phyloP scores from a whole-genome alignment of 108 stramenopile species.

The Pseudonitzschia delicatissima region DNA sequence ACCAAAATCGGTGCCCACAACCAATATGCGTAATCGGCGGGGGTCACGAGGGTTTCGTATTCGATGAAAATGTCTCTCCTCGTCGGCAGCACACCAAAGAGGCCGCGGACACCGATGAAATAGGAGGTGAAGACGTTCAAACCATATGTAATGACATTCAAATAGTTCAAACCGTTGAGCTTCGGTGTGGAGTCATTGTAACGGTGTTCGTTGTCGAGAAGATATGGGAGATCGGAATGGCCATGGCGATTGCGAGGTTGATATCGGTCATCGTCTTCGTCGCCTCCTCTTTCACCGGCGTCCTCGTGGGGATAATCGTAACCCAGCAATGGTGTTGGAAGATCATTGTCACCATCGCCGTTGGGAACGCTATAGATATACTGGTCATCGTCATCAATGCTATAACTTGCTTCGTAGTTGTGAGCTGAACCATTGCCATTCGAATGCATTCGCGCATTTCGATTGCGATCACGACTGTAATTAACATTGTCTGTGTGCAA shows the following conservation, averaged over 20 bases:
- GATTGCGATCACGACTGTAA: not conserved
- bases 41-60: constrained; percentile 54
- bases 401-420: not conserved
- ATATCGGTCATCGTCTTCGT: constrained; percentile 2
- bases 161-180: constrained; percentile 51
- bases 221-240: not conserved
- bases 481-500: not conserved
- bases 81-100: constrained; percentile 41
- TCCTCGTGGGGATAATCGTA: constrained; percentile 1
- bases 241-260: not conserved
- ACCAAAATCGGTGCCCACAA: constrained; percentile 50
- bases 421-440: not conserved
- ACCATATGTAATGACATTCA: constrained; percentile 45
- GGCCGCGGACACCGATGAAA: constrained; percentile 50
- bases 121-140: constrained; percentile 48
- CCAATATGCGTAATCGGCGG: constrained; percentile 43
- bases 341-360: not conserved
- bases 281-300: too few relatives aligned
- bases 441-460: not conserved
- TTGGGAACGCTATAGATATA: not conserved
- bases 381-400: not conserved
- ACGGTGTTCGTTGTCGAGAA: too few relatives aligned
- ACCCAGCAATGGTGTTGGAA: constrained; percentile 3
- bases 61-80: constrained; percentile 35
- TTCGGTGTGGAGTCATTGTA: constrained; percentile 17